Evolutionary conservation across 768 basidiomycete genomes (phyloP).

Genomic region (Pulveroboletus sp.): DNA sequence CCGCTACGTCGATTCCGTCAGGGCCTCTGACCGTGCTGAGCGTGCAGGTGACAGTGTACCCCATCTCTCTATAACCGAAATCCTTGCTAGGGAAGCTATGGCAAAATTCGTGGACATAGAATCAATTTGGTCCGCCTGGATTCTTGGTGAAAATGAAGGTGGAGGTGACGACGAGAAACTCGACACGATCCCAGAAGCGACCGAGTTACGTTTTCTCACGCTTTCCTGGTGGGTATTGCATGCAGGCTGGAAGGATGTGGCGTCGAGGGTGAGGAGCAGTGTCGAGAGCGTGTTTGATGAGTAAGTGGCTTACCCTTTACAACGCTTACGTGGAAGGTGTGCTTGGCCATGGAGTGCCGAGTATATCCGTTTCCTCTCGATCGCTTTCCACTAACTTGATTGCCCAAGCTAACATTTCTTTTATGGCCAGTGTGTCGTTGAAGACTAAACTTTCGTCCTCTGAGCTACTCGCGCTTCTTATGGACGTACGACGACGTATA

Average conservation of each 20-base stretch:
- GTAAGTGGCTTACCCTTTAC: slow-evolving; percentile 42
- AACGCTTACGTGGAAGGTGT: not conserved
- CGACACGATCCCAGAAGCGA: slow-evolving; percentile 53
- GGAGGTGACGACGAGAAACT: slow-evolving; percentile 28
- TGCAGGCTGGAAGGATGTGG: slow-evolving; percentile 86
- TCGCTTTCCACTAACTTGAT: not conserved
- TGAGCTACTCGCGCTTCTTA: slow-evolving; percentile 66
- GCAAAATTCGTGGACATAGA: slow-evolving; percentile 26
- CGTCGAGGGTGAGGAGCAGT: slow-evolving; percentile 62
- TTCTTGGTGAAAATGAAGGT: slow-evolving; percentile 23
- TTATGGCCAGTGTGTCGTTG: slow-evolving; percentile 62
- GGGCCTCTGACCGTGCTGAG: slow-evolving; percentile 59
- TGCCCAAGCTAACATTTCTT: slow-evolving; percentile 10
- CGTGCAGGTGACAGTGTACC: slow-evolving; percentile 39
- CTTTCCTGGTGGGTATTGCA: slow-evolving; percentile 93
- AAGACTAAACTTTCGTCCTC: slow-evolving; percentile 68
- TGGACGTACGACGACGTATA: slow-evolving; percentile 71
- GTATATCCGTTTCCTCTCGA: not conserved
- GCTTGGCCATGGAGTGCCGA: not conserved
- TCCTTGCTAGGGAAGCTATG: slow-evolving; percentile 25
- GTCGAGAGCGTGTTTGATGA: slow-evolving; percentile 83
- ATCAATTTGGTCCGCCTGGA: slow-evolving; percentile 20
- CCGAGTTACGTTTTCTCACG: slow-evolving; percentile 76
- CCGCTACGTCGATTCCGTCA: slow-evolving; percentile 71
- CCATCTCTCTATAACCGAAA: slow-evolving; percentile 27